Conservation (phyloP, 768 basidiomycete species). For the Hygrophoropsis aurantiaca region DNA sequence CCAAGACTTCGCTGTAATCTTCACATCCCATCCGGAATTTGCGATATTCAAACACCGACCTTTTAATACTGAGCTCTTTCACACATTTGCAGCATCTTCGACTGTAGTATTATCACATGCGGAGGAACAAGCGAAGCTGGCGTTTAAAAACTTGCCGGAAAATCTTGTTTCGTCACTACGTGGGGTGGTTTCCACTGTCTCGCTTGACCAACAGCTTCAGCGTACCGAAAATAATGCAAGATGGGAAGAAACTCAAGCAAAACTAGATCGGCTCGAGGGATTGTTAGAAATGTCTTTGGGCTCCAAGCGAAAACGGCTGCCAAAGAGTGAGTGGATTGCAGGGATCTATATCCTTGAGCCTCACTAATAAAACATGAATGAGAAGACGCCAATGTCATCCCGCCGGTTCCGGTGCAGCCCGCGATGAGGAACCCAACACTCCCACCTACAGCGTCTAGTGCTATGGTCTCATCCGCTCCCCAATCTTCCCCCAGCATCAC, state of each 20-base stretch:
- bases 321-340: too few species aligned
- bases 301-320: too few species aligned
- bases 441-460: too few species aligned
- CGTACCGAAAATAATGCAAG: not conserved
- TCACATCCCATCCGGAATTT: constrained; percentile 11
- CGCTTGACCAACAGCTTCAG: not conserved
- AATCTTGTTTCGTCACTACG: constrained; percentile 17
- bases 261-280: not conserved
- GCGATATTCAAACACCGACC: constrained; percentile 24
- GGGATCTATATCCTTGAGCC: too few species aligned
- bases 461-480: too few species aligned
- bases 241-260: not conserved
- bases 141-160: constrained; percentile 23
- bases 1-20: constrained; percentile 36
- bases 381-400: too few species aligned
- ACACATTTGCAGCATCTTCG: constrained; percentile 13
- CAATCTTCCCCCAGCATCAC: too few species aligned
- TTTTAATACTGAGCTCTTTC: constrained; percentile 25
- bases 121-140: constrained; percentile 9
- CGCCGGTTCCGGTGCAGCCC: too few species aligned
- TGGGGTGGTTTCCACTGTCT: constrained; percentile 11
- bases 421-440: too few species aligned
- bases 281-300: not conserved
- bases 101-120: constrained; percentile 11
- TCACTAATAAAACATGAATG: too few species aligned